Evolutionary conservation across 345 rosid genomes (phyloP), one percentile per base, ranked within the genome.

Genomic region (Gossypium rotundifolium): DNA sequence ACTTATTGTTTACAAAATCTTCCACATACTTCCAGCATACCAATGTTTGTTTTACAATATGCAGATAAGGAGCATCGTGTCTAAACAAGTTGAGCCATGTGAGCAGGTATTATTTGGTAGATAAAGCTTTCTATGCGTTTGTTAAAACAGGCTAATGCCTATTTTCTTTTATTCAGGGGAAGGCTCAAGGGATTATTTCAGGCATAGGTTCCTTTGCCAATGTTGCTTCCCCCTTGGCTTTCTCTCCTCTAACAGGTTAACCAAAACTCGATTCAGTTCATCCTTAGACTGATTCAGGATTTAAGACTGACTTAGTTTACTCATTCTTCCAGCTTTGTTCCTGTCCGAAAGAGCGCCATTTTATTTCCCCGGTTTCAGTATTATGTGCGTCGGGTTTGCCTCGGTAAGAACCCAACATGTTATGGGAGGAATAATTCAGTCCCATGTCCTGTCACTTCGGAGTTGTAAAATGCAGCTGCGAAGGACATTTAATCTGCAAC

Each of bases 111-210:
- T 42, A 46, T 58, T 11, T 54, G 48, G 51, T 57, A 7, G 62
- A 48, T 62, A 22, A 33, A 22, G 42, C 11, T 23, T 22, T 20
- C 5, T 25, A 10, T 71, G 18, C 48, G 17, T 27, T 65, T 7
- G 23, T 29, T 29, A 16, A 23, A 11, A 27, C 33, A 10, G 71
- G 11, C 68, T 76, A 48, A 54, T 20, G 14, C 23, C 40, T 53
- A 20, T 45, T 55, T 55, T 60, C 75, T 40, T n/a, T 63, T 61
- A 29, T 80, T 38, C 84, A 92, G 98, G 97, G 98, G 17, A 94
- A 87, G 86, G 93, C 93, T 75, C 97, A 94, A 80, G 97, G 98
- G 20, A 84, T 92, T 75, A 88, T 92, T 74, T 89, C 97, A 33
- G 93, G 98, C 74, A 86, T 94, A 72, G 80, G 89, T 68, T 87